phyloP scores from a whole-genome alignment of 441 rosid species.

The Adansonia gregorii region DNA sequence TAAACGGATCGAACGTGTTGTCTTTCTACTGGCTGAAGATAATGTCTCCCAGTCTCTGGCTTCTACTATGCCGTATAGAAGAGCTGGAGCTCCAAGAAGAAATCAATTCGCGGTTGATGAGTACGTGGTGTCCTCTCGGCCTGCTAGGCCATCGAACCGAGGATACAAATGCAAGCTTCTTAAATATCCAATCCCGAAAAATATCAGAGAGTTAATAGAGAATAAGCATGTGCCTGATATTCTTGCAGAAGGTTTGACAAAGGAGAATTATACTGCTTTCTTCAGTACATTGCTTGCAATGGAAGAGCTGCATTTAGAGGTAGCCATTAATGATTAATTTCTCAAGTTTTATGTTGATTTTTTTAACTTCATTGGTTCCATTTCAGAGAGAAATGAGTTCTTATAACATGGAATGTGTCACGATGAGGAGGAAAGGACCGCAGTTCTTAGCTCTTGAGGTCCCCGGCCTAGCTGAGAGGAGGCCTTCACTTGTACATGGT shows the following conservation, averaged over 20 bases:
- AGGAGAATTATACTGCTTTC: constrained; percentile 46
- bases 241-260: constrained; percentile 37
- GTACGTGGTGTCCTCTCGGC: constrained; percentile 42
- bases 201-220: constrained; percentile 43
- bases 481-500: constrained; percentile 70
- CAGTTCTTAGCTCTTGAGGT: constrained; percentile 48
- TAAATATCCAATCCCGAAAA: constrained; percentile 53
- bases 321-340: constrained; percentile 25
- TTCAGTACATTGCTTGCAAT: constrained; percentile 54
- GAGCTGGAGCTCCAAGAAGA: constrained; percentile 33
- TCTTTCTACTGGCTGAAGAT: constrained; percentile 60
- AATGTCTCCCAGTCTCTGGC: constrained; percentile 55
- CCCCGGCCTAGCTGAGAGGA: constrained; percentile 67
- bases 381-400: constrained; percentile 57
- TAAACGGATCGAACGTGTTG: constrained; percentile 55
- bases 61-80: constrained; percentile 44
- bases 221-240: constrained; percentile 45
- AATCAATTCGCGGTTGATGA: constrained; percentile 37
- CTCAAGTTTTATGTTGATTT: constrained; percentile 12
- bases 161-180: constrained; percentile 37
- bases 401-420: constrained; percentile 50
- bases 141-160: constrained; percentile 18
- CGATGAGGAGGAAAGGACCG: constrained; percentile 46
- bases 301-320: constrained; percentile 73
- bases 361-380: constrained; percentile 19